phyloP scores from a whole-genome alignment of 2,329 filamentous ascomycete genomes.

The Aschersonia sp. region DNA sequence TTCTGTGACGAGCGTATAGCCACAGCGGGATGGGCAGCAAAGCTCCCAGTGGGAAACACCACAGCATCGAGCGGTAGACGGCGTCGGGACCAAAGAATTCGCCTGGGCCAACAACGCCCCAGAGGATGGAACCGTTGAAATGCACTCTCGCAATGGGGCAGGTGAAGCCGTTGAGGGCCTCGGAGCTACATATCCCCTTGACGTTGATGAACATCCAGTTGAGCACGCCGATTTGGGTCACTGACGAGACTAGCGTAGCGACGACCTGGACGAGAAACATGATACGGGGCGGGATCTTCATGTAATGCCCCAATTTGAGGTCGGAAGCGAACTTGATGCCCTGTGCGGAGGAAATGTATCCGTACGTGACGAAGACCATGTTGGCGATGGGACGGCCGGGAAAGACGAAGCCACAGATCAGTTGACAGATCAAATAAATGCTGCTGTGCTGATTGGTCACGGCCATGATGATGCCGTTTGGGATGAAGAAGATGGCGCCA shows the following conservation, averaged over 20 bases:
- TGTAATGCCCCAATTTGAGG: conserved; percentile 76
- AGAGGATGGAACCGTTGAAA: conserved; percentile 81
- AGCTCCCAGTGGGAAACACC: conserved; percentile 68
- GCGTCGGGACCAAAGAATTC: conserved; percentile 70
- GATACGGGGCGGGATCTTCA: conserved; percentile 73
- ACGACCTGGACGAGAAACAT: conserved; percentile 67
- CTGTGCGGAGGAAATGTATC: conserved; percentile 78
- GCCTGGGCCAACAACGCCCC: conserved; percentile 72
- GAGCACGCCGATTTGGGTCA: conserved; percentile 71
- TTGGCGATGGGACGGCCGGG: conserved; percentile 78
- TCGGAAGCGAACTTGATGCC: conserved; percentile 82
- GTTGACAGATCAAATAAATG: conserved; percentile 75
- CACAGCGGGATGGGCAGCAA: conserved; percentile 62
- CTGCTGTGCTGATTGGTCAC: conserved; percentile 83
- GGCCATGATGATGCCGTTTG: conserved; percentile 85
- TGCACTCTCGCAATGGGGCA: conserved; percentile 79
- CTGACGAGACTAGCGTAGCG: conserved; percentile 59
- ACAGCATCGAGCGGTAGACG: conserved; percentile 63
- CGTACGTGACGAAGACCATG: conserved; percentile 88
- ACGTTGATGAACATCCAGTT: conserved; percentile 85
- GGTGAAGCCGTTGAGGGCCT: conserved; percentile 76
- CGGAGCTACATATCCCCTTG: conserved; percentile 59
- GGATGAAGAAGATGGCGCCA: conserved; percentile 71
- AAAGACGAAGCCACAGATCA: conserved; percentile 70
- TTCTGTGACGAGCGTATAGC: conserved; percentile 48